Base-by-base conservation (phyloP, 2,329 filamentous ascomycete genomes). In the Cercospora canescens region DNA sequence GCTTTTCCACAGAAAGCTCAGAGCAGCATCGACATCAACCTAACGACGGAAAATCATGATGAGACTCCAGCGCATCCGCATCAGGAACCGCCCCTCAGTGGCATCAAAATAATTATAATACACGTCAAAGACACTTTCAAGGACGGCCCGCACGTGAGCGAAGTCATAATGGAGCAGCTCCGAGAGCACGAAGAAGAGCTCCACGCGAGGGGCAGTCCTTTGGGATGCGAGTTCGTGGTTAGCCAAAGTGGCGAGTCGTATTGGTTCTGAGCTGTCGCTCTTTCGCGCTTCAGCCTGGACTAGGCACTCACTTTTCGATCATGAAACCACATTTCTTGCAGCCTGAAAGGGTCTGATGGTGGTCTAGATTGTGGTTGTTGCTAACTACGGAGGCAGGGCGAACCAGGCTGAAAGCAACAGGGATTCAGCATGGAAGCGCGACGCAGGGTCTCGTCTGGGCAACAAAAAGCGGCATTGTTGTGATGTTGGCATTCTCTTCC, bases 101-200 rank as follows among this genome's bases (percentile, higher is more conserved):
- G 93, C 0, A 76, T 98, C 30, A 91, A 88, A 69, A 83, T 99
- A 1, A 89, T 97, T 58, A 88, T 98, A 63, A 98, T 98, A 39
- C 95, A 99, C 76, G 87, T 98, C 74, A 99, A 99, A 77, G 94
- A 72, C 70, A 90, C 86, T 24, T 81, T 97, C 63, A 82, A 84
- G 8, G 93, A 97, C 75, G 92, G 88, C 0, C 87, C 87, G 28
- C 77, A 81, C 56, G 87, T 85, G 1, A 86, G 83, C 37, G 88
- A 92, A 3, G 84, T 80, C 1, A 96, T 98, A 37, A 73, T 95
- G 24, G 75, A 82, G 66, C 88, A 97, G 76, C 79, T 98, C 58
- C 76, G 80, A 18, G 87, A 87, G 28, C 84, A 92, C 66, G 92
- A 94, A 67, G 71, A 66, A 48, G 67, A 65, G 30, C 63, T 82